phyloP scores from a whole-genome alignment of 495 filamentous ascomycete species.

The Hyaloscypha variabilis region DNA sequence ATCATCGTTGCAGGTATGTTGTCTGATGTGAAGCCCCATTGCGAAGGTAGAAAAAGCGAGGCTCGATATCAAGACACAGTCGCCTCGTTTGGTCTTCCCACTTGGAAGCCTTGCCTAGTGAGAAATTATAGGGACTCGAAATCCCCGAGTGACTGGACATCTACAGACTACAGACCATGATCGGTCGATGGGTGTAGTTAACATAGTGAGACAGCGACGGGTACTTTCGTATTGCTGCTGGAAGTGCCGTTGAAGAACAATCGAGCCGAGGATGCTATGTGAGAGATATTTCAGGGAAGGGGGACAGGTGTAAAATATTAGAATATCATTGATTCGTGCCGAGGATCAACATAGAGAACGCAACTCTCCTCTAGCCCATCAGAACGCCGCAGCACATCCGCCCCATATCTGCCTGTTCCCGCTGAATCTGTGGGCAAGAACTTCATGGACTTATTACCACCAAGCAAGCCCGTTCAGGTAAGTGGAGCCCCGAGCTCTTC shows the following conservation, averaged over 20 bases:
- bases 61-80: background rate
- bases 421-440: background rate
- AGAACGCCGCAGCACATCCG: slow-evolving; percentile 4
- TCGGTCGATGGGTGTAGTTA: too few species aligned
- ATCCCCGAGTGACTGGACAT: too few species aligned
- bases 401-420: background rate
- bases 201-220: background rate
- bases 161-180: too few species aligned
- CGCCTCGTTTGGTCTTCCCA: background rate
- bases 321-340: slow-evolving; percentile 7
- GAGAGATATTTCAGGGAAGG: too few species aligned
- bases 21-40: too few species aligned
- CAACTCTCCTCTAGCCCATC: slow-evolving; percentile 4
- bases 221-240: too few species aligned
- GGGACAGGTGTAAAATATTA: slow-evolving; percentile 7
- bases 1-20: too few species aligned
- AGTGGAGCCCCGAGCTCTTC: slow-evolving; percentile 60
- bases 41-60: background rate
- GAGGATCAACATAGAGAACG: background rate
- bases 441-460: background rate
- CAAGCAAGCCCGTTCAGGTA: slow-evolving; percentile 12
- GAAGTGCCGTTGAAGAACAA: too few species aligned
- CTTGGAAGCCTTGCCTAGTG: background rate
- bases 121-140: too few species aligned
- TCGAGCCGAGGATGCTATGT: background rate